Percentiles rank a stretch among this genome's conserved stretches.
These are phyloP conservation scores for Rosa multiflora DNA, from an alignment of 306 rosid species.

Conservation along the genomic window DNA sequence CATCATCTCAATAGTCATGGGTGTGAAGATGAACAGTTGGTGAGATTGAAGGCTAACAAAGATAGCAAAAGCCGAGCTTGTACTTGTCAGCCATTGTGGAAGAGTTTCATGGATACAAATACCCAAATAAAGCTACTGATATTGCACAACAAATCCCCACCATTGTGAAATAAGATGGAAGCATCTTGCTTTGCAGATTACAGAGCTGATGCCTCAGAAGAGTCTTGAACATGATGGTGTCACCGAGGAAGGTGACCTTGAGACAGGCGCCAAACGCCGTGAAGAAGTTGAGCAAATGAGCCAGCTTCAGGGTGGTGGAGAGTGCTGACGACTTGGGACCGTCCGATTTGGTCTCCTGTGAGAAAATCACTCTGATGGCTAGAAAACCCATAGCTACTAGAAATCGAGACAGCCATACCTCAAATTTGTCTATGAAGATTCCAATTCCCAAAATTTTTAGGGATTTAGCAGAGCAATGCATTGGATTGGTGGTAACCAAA, in stretches of 20 bases:
- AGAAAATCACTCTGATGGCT: slow-evolving; percentile 82
- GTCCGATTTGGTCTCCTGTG: slow-evolving; percentile 73
- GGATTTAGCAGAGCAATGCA: no score
- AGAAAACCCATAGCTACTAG: slow-evolving; percentile 69
- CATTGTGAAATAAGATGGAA: slow-evolving; percentile 84
- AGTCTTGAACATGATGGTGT: slow-evolving; percentile 80
- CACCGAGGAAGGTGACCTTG: slow-evolving; percentile 99
- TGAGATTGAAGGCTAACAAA: slow-evolving; percentile 68
- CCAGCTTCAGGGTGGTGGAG: slow-evolving; percentile 65
- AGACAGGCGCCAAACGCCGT: slow-evolving; percentile 83
- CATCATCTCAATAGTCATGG: slow-evolving; percentile 98
- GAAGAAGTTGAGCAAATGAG: slow-evolving; percentile 86
- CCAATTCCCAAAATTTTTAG: no score
- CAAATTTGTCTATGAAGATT: neutral
- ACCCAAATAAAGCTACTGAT: slow-evolving; percentile 44
- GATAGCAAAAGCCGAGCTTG: slow-evolving; percentile 93
- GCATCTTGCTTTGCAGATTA: slow-evolving; percentile 94
- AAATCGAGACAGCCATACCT: slow-evolving; percentile 69
- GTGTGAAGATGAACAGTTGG: slow-evolving; percentile 85
- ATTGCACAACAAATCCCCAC: slow-evolving; percentile 69
- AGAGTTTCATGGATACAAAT: slow-evolving; percentile 29
- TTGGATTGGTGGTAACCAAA: no score
- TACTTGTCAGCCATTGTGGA: slow-evolving; percentile 67
- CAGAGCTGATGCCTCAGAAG: slow-evolving; percentile 96
- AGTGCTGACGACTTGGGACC: slow-evolving; percentile 43